Base-by-base conservation (phyloP, 75 land plant species). In the Ceratopteris richardii region DNA sequence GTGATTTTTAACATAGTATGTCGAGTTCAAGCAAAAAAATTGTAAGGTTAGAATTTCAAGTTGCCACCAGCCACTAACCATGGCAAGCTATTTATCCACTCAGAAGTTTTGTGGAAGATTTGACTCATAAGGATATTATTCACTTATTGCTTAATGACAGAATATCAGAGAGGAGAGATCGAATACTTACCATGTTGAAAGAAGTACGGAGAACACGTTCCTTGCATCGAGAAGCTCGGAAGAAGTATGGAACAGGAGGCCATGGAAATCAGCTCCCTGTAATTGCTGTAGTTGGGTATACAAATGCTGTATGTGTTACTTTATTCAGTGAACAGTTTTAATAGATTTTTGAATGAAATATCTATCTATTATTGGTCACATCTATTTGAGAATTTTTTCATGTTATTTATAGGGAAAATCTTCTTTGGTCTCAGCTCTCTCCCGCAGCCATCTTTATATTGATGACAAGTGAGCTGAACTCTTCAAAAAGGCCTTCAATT, bases 261-360 rank as follows among this genome's bases (percentile, higher is more conserved):
- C 12, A 65, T 42, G 96, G 86, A 39, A 69, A 67, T 33, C 75
- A 71, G 11, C 59, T 85, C 29, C 74, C 95, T 26, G 78, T 92
- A 65, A 78, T 93, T 54, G 98, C 98, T 36, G 83, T 88, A 51
- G 95, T 93, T 24, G 98, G 98, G 9, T 93, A 93, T 62, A 93
- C 98, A 17, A 93, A 93, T 85, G 98, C 98, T 72, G 98, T 93
- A 84, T 31, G 83, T 69, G 24, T 12, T 50, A 14, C 14, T 40
- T 40, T 14, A n/a, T 31, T 47, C 19, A 19, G 4, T 55, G 16
- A 17, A 10, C 3, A 29, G 23, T n/a, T n/a, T n/a, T n/a, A n/a
- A n/a, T n/a, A n/a, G n/a, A n/a, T n/a, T n/a, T n/a, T n/a, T n/a
- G n/a, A n/a, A 27, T 9, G 12, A 56, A 56, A 27, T n/a, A 13